Conservation (phyloP, 371 early-diverging fungal species). For the Syncephalastrum monosporum region DNA sequence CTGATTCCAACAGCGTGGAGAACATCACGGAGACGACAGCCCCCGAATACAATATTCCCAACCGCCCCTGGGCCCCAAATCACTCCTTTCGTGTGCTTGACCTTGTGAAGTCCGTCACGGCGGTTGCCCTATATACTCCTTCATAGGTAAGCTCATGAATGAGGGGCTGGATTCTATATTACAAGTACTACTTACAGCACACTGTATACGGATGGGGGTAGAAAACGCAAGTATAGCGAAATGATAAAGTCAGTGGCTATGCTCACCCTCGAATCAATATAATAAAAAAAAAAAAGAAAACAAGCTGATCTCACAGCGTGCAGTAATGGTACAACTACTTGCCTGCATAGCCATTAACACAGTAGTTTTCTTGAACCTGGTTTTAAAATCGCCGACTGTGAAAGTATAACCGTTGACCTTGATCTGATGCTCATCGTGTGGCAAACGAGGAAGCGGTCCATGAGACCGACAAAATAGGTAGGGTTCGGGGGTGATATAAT, state of each 20-base stretch:
- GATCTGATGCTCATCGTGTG: constrained; percentile 5
- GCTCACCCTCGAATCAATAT: background rate
- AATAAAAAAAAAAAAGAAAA: background rate
- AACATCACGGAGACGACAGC: constrained; percentile 74
- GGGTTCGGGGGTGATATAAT: constrained; percentile 53
- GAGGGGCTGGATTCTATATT: background rate
- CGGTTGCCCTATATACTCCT: constrained; percentile 65
- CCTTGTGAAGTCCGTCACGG: constrained; percentile 76
- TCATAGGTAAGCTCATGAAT: background rate
- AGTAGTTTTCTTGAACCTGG: constrained; percentile 25
- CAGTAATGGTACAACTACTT: constrained; percentile 1
- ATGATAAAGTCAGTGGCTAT: background rate
- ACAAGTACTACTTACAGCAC: constrained; percentile 17
- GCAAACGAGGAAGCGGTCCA: constrained; percentile 70
- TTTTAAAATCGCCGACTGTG: constrained; percentile 26
- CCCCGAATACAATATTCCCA: constrained; percentile 77
- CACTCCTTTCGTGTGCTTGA: constrained; percentile 75
- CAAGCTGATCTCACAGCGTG: background rate
- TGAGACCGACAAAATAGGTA: constrained; percentile 76
- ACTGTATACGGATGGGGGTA: constrained; percentile 7
- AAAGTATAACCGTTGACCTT: constrained; percentile 2
- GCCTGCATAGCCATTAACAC: constrained; percentile 51
- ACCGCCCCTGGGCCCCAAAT: constrained; percentile 84
- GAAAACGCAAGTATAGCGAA: constrained; percentile 2
- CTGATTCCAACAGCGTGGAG: constrained; percentile 55